Evolutionary conservation across 2,329 filamentous ascomycete species (phyloP), one percentile per base, ranked within the genome.

Genomic region (Paecilomyces fulvus): DNA sequence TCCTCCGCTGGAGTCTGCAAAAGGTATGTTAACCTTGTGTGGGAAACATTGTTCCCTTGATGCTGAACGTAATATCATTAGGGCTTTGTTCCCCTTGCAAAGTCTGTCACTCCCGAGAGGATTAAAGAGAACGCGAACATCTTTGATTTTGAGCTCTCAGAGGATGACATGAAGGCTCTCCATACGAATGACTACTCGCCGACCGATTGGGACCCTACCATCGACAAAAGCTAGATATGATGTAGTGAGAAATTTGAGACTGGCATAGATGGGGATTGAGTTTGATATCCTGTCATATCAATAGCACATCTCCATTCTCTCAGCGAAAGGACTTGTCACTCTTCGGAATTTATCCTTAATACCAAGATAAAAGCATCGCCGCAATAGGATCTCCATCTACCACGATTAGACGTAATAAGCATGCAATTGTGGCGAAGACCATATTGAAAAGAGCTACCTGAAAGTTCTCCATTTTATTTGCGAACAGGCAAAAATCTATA

Each of bases 21-120:
- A 81, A 81, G 73, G 77, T 79, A 67, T 37, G 58, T 57, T 37
- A 21, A 21, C 30, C 21, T 10, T 9, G 30, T n/a, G 54, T 60
- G 21, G 28, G 7, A 10, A 49, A 51, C 49, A 30, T 25, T 37
- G 58, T 46, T 30, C 50, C 8, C 37, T 43, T 2, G n/a, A 43
- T 20, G 14, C 37, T 43, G 25, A 28, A 43, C 8, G n/a, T n/a
- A 20, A 11, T n/a, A 31, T 46, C 33, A 54, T 50, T 59, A 82
- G 79, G 81, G 80, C 7, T 85, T 83, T 62, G 79, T 85, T 30
- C 82, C 83, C 12, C 72, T 87, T 23, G 83, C 83, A 0, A 86
- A 86, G 67, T 84, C 82, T 1, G 82, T 82, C 17, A 85, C 81
- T 0, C 79, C 79, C 2, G 74, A 76, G 10, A 75, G 83, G n/a